Evolutionary conservation across 805 yeast species (phyloP), one percentile per base, ranked within the genome.

Genomic region (Pachysolen tannophilus): DNA sequence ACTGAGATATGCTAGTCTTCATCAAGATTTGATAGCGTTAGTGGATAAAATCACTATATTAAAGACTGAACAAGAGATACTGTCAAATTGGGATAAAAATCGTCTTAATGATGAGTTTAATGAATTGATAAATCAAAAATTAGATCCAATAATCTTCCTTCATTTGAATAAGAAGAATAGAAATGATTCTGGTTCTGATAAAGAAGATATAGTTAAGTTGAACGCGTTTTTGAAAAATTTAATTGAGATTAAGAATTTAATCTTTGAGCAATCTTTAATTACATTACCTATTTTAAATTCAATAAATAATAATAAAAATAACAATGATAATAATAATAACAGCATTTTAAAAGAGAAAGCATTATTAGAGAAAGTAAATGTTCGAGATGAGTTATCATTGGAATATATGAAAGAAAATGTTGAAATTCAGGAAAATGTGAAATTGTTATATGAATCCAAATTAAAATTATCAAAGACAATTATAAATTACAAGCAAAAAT

Each of bases 1-100:
- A 11, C 5, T 21, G 3, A 10, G 28, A 38, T 63, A 64, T 36
- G 60, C 56, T 0, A 35, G 43, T 19, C 42, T 56, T 0, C 60
- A 65, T 38, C 40, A 44, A n/a, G 50, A 55, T 15, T 42, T 65
- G 10, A 39, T 63, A 4, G 31, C 42, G 13, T 40, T 52, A 0
- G 34, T 65, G 18, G 71, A 67, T 36, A 43, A 49, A 13, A 41
- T 67, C 7, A 38, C 57, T n/a, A n/a, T n/a, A 35, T 34, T 43
- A 8, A 35, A 38, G 17, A 41, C 53, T 4, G 36, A 35, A 13
- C 14, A 30, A n/a, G 25, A 24, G 11, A 30, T 20, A 23, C 16
- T 16, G 6, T 11, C 13, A 4, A 14, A 23, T 23, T 14, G 8
- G 1, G 9, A 20, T 13, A 30, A 19, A 8, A 20, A 20, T n/a